Base-by-base conservation (phyloP, 2,329 filamentous ascomycete genomes). In the Lachnellula cervina region DNA sequence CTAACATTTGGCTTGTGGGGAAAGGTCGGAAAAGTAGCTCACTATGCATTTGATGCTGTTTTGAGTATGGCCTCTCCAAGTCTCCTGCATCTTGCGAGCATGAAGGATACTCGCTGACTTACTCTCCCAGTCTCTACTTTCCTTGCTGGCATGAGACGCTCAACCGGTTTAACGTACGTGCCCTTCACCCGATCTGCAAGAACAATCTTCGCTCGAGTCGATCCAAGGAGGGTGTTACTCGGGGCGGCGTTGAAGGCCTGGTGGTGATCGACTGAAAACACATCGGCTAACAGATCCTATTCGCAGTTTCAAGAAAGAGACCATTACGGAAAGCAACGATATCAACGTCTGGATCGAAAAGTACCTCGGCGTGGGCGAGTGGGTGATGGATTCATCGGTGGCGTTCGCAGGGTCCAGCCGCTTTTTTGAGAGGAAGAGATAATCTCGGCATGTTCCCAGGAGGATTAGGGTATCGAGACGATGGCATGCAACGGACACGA, bases 371-470 rank as follows among this genome's bases (percentile, higher is more conserved):
- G 87, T 97, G 17, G 94, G 94, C 66, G 94, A 99, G 77, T 96
- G 91, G 84, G 89, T 97, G 62, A 96, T 99, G 91, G 94, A 99
- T 73, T 89, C 95, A 77, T 95, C 91, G 32, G 90, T 97, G 34
- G 92, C 92, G 42, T 83, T 97, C 55, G 89, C 96, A 71, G 88
- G 90, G 43, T 87, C 88, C 49, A 95, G 89, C 70, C 82, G 87
- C 58, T 99, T 86, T 75, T 99, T 99, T 72, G 92, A 97, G 77
- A 83, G 94, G 69, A 92, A 84, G 73, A 83, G 92, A 77, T 95
- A 63, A 47, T 40, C 19, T 28, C 25, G 25, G 7, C 25, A 28
- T 28, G 1, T 28, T 9, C 25, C 25, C 25, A 28, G 25, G 25
- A 28, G 25, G 25, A 28, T 7, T 28, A 28, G 25, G 19, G n/a